Percentiles rank a stretch among this genome's conserved stretches.
Evolutionary conservation across 176 grass and related monocot genomes (phyloP).

Genomic region (Musa troglodytarum): DNA sequence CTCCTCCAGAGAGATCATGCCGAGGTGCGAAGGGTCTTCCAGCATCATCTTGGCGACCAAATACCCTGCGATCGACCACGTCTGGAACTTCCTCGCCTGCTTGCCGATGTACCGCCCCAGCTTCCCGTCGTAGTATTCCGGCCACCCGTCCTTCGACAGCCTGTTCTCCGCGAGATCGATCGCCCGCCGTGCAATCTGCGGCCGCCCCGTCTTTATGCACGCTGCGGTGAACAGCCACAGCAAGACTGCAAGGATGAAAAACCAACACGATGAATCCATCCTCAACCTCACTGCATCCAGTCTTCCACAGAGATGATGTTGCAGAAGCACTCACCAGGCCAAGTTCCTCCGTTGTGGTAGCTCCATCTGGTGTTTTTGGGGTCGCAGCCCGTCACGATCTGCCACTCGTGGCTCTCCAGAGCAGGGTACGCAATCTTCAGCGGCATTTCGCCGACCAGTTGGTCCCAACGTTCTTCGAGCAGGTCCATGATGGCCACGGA

Average conservation of each 20-base stretch:
- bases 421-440: slow-evolving; percentile 77
- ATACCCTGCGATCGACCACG: slow-evolving; percentile 81
- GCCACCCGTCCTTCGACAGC: slow-evolving; percentile 73
- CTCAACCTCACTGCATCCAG: not conserved
- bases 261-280: not conserved
- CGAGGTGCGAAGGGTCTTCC: slow-evolving; percentile 90
- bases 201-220: slow-evolving; percentile 76
- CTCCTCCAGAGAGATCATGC: slow-evolving; percentile 89
- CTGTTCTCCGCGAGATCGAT: slow-evolving; percentile 60
- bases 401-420: slow-evolving; percentile 76
- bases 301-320: not conserved
- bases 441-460: slow-evolving; percentile 84
- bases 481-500: slow-evolving; percentile 80
- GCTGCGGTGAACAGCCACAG: slow-evolving; percentile 80
- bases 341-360: slow-evolving; percentile 85
- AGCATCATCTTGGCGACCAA: slow-evolving; percentile 93
- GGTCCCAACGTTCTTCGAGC: slow-evolving; percentile 76
- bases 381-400: slow-evolving; percentile 69
- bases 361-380: slow-evolving; percentile 93
- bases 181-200: slow-evolving; percentile 60
- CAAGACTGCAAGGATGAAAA: slow-evolving; percentile 38
- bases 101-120: slow-evolving; percentile 68
- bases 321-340: slow-evolving; percentile 46
- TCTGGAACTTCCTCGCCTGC: slow-evolving; percentile 85
- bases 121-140: slow-evolving; percentile 93